Evolutionary conservation across 2,329 filamentous ascomycete species (phyloP), one percentile per base, ranked within the genome.

Genomic region (Tolypocladium sp.): DNA sequence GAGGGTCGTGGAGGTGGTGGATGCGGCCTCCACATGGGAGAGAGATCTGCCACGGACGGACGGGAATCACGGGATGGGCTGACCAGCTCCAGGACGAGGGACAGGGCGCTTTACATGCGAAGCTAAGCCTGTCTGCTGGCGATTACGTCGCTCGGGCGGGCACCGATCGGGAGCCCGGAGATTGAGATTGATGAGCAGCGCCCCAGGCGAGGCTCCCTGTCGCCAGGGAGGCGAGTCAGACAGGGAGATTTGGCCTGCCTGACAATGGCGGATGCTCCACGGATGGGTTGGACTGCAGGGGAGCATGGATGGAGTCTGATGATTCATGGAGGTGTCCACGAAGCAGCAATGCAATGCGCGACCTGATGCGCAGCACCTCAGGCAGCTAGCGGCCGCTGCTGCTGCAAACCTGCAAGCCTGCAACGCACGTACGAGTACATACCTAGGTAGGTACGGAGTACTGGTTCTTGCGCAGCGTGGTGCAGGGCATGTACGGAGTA

Each of bases 201-300:
- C 42, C 40, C 37, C 30, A n/a, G 12, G 52, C 13, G n/a, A 33
- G 22, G 27, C 53, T 38, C 57, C n/a, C 42, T 41, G 52, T 30
- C 51, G 52, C 20, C 55, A 58, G 57, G 58, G 60, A 49, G 58
- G 38, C 57, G 61, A 59, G 61, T 62, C 59, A 62, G 59, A 57
- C 61, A 58, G 57, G 55, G 61, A 60, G 57, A 60, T 62, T 62
- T 60, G 46, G 46, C 15, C 20, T 37, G 49, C 49, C 49, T 52
- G 17, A 15, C 46, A n/a, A 33, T 12, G 3, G 22, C 9, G 30
- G 20, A 52, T 8, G 20, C 12, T 42, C 41, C 20, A 42, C 41
- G 41, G 60, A 51, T 41, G 40, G 42, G 9, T 8, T 38, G 35
- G 40, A 33, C 7, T 40, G 22, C 40, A 55, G 57, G 27, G 49